A percentile compares a stretch with the other conserved stretches of the same genome.
These are phyloP conservation scores for Fallopia convolvulus DNA, from an alignment of 148 eudicot genomes.

Conservation along the genomic window DNA sequence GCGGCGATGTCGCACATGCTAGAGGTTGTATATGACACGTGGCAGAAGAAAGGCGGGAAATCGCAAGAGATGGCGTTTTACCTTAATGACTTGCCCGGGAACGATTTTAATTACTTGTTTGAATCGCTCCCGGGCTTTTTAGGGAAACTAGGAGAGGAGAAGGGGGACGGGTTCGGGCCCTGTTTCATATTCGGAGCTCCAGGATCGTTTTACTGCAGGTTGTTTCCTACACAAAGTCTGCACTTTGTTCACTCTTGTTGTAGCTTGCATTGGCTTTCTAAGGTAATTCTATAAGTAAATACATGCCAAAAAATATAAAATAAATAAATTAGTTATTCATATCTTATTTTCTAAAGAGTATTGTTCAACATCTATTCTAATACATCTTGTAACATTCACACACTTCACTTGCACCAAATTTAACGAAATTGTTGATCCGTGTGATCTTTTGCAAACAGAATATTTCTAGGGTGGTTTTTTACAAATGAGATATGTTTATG, in stretches of 20 bases:
- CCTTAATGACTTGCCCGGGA: slow-evolving; percentile 59
- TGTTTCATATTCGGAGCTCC: slow-evolving; percentile 45
- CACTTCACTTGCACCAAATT: too few species aligned
- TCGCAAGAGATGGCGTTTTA: slow-evolving; percentile 34
- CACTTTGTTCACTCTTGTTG: slow-evolving; percentile 72
- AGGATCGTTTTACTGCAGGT: slow-evolving; percentile 57
- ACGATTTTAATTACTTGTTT: slow-evolving; percentile 59
- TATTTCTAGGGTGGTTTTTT: too few species aligned
- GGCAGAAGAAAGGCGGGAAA: neutral
- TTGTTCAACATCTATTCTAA: too few species aligned
- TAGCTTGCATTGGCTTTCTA: slow-evolving; percentile 77
- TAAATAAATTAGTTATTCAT: too few species aligned
- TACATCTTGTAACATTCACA: too few species aligned
- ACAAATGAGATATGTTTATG: too few species aligned
- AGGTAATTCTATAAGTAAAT: slow-evolving; percentile 24
- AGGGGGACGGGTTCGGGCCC: slow-evolving; percentile 8
- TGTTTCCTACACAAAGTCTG: slow-evolving; percentile 37
- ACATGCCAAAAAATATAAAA: too few species aligned
- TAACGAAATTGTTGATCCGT: too few species aligned
- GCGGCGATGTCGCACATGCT: slow-evolving; percentile 22
- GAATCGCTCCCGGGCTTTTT: slow-evolving; percentile 26
- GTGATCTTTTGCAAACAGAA: too few species aligned
- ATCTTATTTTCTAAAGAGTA: too few species aligned
- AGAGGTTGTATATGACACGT: slow-evolving; percentile 4
- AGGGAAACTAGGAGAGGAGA: slow-evolving; percentile 15